Evolutionary conservation across 108 stramenopile species (phyloP), one percentile per base, ranked within the genome.

Genomic region (Fragilariopsis cylindrus): DNA sequence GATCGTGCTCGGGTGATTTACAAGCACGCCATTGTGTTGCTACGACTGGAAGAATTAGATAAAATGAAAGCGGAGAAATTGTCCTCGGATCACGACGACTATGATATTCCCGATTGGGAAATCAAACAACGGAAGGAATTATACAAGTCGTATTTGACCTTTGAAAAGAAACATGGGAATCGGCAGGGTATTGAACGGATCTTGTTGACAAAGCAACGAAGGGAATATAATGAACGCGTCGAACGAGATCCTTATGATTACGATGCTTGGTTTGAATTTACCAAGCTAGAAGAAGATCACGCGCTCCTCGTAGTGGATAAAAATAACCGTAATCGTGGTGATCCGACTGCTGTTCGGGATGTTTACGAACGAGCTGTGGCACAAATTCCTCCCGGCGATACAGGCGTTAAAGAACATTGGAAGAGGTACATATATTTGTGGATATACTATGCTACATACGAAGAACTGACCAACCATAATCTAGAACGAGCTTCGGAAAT

Each of bases 101-200:
- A 30, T 30, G 85, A 89, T 47, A 18, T 78, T 54, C 54, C 73
- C 7, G 80, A 93, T 46, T 85, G 87, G 74, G 94, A 97, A 75
- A 69, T 70, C 57, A 77, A 90, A 52, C 88, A 89, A 75, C 83
- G 95, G 64, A 87, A 97, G 44, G 96, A 95, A 71, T 82, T 99
- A 60, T 98, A 97, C 80, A 85, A 94, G 58, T 82, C 97, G 15
- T 99, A 98, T 71, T 85, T 97, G 57, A 84, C 85, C 21, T 99
- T 99, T 82, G 99, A 99, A 85, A 98, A 98, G 95, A 94, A 97
- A 78, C 94, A 97, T 78, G 99, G 99, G 42, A 88, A 96, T 73
- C 77, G 81, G 56, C 79, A 91, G 57, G 96, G 92, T 19, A 97
- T 99, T 41, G 97, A 97, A 83, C 57, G 85, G 44, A 95, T 97